phyloP scores from a whole-genome alignment of 139 green algal species.

The Volvox africanus region DNA sequence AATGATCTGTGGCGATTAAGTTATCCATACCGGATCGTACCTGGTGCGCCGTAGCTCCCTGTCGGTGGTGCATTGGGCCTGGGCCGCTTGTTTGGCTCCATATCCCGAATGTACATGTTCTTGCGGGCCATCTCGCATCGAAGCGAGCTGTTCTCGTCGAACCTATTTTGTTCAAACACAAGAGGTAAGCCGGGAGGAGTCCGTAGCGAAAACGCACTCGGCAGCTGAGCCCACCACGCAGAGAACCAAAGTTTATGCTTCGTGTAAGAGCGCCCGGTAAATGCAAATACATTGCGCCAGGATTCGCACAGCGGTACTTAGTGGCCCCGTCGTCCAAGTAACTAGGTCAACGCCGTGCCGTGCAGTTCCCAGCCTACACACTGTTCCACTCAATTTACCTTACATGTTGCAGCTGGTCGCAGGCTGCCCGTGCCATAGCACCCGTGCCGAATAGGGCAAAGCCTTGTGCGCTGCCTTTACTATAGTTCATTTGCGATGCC shows the following conservation, averaged over 20 bases:
- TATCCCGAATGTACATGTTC: constrained; percentile 86
- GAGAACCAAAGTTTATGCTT: no score
- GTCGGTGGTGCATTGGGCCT: constrained; percentile 4
- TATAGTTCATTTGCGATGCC: constrained; percentile 86
- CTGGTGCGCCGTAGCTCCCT: not conserved
- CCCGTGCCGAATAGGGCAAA: constrained; percentile 86
- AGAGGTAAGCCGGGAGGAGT: not conserved
- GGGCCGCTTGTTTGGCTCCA: constrained; percentile 60
- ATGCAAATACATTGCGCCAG: no score
- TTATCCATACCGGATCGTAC: no score
- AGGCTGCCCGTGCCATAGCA: constrained; percentile 66
- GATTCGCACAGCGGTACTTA: no score
- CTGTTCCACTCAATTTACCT: constrained; percentile 41
- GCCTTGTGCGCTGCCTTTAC: constrained; percentile 81
- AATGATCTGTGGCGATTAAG: no score
- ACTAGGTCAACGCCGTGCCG: no score
- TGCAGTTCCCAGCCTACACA: no score
- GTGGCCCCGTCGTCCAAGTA: no score
- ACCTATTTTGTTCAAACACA: constrained; percentile 58
- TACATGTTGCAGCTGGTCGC: constrained; percentile 71
- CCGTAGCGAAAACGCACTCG: no score
- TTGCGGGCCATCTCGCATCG: constrained; percentile 93
- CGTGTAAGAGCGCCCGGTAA: no score
- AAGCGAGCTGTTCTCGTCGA: constrained; percentile 78
- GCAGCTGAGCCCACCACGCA: no score